These are phyloP conservation scores for Collybiopsis luxurians DNA, from an alignment of 768 basidiomycete genomes.

Conservation along the genomic window DNA sequence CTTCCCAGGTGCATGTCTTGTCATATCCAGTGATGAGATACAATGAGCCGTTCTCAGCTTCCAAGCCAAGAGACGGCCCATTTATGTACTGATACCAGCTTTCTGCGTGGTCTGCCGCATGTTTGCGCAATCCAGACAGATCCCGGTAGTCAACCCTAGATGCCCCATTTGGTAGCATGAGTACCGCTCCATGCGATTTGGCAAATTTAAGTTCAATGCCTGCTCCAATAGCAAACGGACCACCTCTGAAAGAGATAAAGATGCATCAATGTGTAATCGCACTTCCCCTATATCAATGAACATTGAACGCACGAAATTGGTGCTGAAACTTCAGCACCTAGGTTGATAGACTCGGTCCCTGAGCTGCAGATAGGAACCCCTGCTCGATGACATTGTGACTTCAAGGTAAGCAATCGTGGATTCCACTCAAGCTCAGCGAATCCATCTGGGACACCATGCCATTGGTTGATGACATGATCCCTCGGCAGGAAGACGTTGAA, in stretches of 20 bases:
- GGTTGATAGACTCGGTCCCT: not conserved
- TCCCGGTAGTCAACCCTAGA: conserved; percentile 8
- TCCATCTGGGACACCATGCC: not conserved
- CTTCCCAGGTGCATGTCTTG: conserved; percentile 22
- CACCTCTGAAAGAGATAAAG: too few species aligned
- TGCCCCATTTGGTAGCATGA: conserved; percentile 17
- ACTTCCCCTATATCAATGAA: too few species aligned
- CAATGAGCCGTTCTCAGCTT: conserved; percentile 19
- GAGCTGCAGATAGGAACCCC: not conserved
- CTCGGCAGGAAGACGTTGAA: not conserved
- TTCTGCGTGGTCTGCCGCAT: conserved; percentile 14
- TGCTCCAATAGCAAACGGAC: too few species aligned
- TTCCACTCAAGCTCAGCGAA: not conserved
- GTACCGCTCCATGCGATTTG: conserved; percentile 13
- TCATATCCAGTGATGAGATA: conserved; percentile 24
- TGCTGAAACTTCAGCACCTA: too few species aligned
- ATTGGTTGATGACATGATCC: not conserved
- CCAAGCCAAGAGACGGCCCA: conserved; percentile 8
- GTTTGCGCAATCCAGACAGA: conserved; percentile 2
- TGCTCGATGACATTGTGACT: not conserved
- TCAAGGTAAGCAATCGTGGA: not conserved
- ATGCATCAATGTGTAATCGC: too few species aligned
- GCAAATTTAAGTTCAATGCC: not conserved
- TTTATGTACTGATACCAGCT: conserved; percentile 16
- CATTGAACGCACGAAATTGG: too few species aligned